Evolutionary conservation across 2,329 filamentous ascomycete species (phyloP).

Genomic region (Thelonectria olida): DNA sequence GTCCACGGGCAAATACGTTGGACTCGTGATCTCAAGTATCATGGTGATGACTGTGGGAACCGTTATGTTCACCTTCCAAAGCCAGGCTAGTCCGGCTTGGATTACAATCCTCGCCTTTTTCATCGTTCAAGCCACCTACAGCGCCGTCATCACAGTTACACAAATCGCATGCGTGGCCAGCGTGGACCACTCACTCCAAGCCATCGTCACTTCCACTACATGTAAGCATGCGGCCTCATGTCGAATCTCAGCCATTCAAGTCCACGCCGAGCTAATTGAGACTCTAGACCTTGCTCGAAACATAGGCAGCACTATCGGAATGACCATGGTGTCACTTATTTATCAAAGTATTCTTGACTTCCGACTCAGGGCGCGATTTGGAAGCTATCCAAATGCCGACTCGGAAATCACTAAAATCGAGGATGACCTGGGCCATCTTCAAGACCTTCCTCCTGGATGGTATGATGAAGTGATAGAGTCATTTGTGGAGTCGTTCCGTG

Average conservation of each 20-base stretch:
- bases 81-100: neutral
- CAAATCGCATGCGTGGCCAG: slow-evolving; percentile 13
- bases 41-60: neutral
- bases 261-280: neutral
- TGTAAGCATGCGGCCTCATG: neutral
- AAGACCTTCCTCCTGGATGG: neutral
- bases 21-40: slow-evolving; percentile 46
- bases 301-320: slow-evolving; percentile 14
- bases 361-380: neutral
- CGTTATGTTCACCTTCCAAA: neutral
- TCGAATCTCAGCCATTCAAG: no score
- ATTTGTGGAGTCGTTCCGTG: slow-evolving; percentile 6
- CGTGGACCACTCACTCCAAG: slow-evolving; percentile 10
- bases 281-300: neutral
- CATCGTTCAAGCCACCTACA: slow-evolving; percentile 73
- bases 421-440: neutral
- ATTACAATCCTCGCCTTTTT: slow-evolving; percentile 54
- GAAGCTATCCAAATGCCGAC: neutral
- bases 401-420: slow-evolving; percentile 9
- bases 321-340: slow-evolving; percentile 9
- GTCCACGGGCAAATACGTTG: slow-evolving; percentile 70
- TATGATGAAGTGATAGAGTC: slow-evolving; percentile 12
- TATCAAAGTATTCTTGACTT: slow-evolving; percentile 10
- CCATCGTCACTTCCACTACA: slow-evolving; percentile 14
- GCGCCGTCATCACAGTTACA: slow-evolving; percentile 65